Conservation (phyloP, 768 basidiomycete genomes). For the Russula dissimulans region DNA sequence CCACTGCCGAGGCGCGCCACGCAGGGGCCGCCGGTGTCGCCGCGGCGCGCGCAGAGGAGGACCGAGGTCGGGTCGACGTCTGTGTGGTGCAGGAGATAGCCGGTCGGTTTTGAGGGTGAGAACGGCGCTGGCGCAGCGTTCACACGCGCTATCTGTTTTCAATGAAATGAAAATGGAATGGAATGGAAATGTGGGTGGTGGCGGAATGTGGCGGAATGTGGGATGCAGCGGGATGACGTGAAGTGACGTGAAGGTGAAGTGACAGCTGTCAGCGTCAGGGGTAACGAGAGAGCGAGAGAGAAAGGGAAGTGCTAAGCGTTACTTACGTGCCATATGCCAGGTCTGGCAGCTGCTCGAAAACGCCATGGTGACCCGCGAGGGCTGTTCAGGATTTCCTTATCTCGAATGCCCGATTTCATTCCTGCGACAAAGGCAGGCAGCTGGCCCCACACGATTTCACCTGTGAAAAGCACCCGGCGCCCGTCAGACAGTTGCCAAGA, state of each 20-base stretch:
- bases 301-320: background rate
- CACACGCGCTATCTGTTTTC: constrained; percentile 5
- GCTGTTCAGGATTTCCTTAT: background rate
- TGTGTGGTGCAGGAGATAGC: constrained; percentile 16
- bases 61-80: constrained; percentile 7
- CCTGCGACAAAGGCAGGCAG: constrained; percentile 11
- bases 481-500: too few relatives aligned
- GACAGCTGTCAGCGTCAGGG: background rate
- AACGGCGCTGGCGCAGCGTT: constrained; percentile 13
- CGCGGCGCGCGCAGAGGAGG: constrained; percentile 8
- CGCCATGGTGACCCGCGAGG: constrained; percentile 5
- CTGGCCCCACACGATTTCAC: constrained; percentile 19
- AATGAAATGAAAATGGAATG: background rate
- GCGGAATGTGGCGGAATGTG: too few relatives aligned
- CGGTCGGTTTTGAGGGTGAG: constrained; percentile 1
- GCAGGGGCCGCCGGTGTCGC: constrained; percentile 3
- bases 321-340: constrained; percentile 17
- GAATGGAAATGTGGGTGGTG: background rate
- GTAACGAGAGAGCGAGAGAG: too few relatives aligned
- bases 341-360: constrained; percentile 16
- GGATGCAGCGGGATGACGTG: too few relatives aligned
- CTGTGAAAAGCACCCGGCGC: background rate
- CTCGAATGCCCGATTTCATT: constrained; percentile 14
- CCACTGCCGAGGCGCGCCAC: constrained; percentile 11
- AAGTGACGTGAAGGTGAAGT: too few relatives aligned